Base-by-base conservation (phyloP, 192 early-diverging fungal genomes). In the Gryganskiella cystojenkinii region DNA sequence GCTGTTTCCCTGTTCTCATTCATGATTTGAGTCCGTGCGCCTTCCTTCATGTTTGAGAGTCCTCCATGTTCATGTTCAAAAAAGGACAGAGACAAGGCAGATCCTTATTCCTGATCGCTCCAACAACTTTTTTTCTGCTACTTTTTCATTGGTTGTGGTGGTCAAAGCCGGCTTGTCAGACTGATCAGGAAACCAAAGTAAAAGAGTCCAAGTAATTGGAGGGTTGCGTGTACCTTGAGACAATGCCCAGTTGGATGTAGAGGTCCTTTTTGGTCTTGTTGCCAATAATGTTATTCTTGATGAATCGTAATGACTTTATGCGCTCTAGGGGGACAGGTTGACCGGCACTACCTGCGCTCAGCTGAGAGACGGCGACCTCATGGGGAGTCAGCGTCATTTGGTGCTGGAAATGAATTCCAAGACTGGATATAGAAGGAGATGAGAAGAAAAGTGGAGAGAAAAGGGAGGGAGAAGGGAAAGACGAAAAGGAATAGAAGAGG, bases 271-370 rank as follows among this genome's bases (percentile, higher is more conserved):
- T 93, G 19, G 91, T 91, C 53, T 83, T 85, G 68, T 93, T 94
- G 53, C 94, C 94, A 78, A 95, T 95, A 49, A 93, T 85, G 46
- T 85, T 81, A 61, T 95, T 95, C 74, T 93, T 95, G 69, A 95
- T 93, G 71, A 89, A 90, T 17, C 92, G 89, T 13, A 89, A 63
- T 22, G 87, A 85, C 56, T 80, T 84, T 17, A 87, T 68, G 42
- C 80, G 80, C n/a, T 82, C 80, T 25, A 59, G 40, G 4, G 81
- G 65, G 10, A 67, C 55, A 13, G 64, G 14, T 35, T 89, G 86
- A 22, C 19, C 28, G 9, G 83, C 80, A 43, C 42, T 50, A 22
- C 19, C 25, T 13, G 83, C 80, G 50, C 42, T 50, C 50, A 89
- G 59, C 52, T 89, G 84, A 31, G 70, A 62, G 42, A 89, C 80